Evolutionary conservation across 805 yeast species (phyloP), one percentile per base, ranked within the genome.

Genomic region (Limtongozyma cylindracea): DNA sequence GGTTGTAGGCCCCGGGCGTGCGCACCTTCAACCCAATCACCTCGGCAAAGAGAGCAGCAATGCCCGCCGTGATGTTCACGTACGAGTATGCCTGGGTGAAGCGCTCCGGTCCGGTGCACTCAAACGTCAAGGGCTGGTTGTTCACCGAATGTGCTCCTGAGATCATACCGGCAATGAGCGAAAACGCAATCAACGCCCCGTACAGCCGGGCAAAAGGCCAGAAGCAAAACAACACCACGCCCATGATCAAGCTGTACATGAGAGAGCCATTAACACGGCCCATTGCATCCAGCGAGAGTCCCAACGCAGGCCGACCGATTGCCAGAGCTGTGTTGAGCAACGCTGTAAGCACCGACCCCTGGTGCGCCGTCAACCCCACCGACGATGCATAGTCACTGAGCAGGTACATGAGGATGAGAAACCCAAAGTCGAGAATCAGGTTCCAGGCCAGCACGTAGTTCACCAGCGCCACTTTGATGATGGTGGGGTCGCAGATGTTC

Each of bases 251-350:
- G 26, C 48, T 32, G 10, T 37, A 14, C 7, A 27, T 17, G 1
- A 27, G 21, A 1, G 44, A 31, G 8, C 39, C 27, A 27, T 61
- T 62, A 23, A 47, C 31, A 15, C 63, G 42, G 2, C 72, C 72
- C 15, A 48, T 24, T 4, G 29, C 33, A 31, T 59, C 68, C 11
- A 60, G 64, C 6, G 49, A 11, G 18, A 40, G 30, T 1, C 64
- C 65, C 20, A 66, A 52, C 4, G 43, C 22, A 3, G 64, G 45
- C 18, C 73, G 42, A 4, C 72, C 72, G 12, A 60, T 31, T 1
- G 50, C 35, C 21, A 65, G 59, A 17, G 41, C 45, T 10, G 43
- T 55, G 32, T 52, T 55, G 21, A 49, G 24, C 2, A 47, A 24
- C 2, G 53, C 47, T 14, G 52, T 45, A 16, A 48, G 23, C 18